These are phyloP conservation scores for Aspergillus flavus DNA, from an alignment of 2,329 filamentous ascomycete genomes.

Conservation along the genomic window DNA sequence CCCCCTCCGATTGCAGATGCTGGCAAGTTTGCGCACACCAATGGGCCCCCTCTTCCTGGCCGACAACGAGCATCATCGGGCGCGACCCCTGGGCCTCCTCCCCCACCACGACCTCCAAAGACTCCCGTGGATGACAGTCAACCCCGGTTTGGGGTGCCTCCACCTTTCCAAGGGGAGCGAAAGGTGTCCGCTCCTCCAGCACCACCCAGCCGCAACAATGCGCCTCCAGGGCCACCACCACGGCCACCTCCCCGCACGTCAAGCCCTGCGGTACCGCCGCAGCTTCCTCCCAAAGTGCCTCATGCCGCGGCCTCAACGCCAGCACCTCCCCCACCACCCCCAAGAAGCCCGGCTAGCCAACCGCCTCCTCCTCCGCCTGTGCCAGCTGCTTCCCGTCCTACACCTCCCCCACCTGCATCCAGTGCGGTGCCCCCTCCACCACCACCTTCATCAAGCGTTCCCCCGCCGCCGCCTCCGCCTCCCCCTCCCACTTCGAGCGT, in stretches of 20 bases:
- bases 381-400: constrained; percentile 37
- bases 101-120: constrained; percentile 70
- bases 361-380: constrained; percentile 49
- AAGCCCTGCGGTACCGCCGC: constrained; percentile 49
- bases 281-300: constrained; percentile 51
- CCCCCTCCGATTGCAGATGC: constrained; percentile 89
- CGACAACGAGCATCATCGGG: constrained; percentile 54
- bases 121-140: constrained; percentile 68
- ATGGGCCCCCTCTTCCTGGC: constrained; percentile 50
- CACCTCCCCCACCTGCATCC: constrained; percentile 31
- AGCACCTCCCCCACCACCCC: constrained; percentile 62
- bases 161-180: constrained; percentile 71
- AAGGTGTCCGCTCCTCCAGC: constrained; percentile 68
- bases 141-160: constrained; percentile 74
- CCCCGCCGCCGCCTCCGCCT: constrained; percentile 53
- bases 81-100: constrained; percentile 62
- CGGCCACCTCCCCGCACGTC: constrained; percentile 61
- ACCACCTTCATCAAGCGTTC: constrained; percentile 44
- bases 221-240: constrained; percentile 64
- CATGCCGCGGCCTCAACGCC: constrained; percentile 34
- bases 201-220: constrained; percentile 69
- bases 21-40: constrained; percentile 74
- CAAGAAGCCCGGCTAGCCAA: constrained; percentile 36
- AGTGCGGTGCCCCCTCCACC: constrained; percentile 38
- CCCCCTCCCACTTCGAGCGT: constrained; percentile 29